phyloP scores from a whole-genome alignment of 2,329 filamentous ascomycete species.

The Fusarium zealandicum region DNA sequence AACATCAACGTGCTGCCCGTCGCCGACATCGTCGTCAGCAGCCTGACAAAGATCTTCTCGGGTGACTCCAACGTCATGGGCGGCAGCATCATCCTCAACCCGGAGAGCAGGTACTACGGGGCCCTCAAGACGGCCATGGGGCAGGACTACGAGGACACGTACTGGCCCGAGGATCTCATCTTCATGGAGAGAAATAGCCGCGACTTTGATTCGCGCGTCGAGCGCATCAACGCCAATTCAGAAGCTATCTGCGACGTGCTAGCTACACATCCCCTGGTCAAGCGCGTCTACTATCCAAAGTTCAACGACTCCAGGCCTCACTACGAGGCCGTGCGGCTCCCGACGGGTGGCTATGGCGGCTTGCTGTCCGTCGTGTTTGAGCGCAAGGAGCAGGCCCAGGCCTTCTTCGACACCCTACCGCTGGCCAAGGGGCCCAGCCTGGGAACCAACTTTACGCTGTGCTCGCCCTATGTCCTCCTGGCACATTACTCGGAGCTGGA shows the following conservation, averaged over 20 bases:
- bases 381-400: constrained; percentile 71
- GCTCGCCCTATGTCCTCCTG: constrained; percentile 87
- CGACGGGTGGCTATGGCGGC: constrained; percentile 85
- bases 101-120: constrained; percentile 72
- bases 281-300: constrained; percentile 87
- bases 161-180: constrained; percentile 92
- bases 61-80: constrained; percentile 99
- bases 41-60: constrained; percentile 95
- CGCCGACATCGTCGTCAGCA: constrained; percentile 92
- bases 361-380: constrained; percentile 86
- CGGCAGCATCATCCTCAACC: constrained; percentile 73
- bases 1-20: constrained; percentile 92
- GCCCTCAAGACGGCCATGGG: constrained; percentile 71
- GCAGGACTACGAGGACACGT: constrained; percentile 81
- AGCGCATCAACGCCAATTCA: constrained; percentile 84
- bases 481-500: constrained; percentile 91
- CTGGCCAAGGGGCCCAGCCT: constrained; percentile 94
- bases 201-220: constrained; percentile 84
- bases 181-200: constrained; percentile 97
- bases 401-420: constrained; percentile 85
- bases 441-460: constrained; percentile 95
- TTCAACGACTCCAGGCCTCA: constrained; percentile 70
- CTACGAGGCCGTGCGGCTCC: constrained; percentile 81
- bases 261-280: constrained; percentile 67
- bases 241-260: constrained; percentile 82